A percentile compares a stretch with the other conserved stretches of the same genome.
Conservation (phyloP, 148 eudicot species). For the Diospyros lotus region DNA sequence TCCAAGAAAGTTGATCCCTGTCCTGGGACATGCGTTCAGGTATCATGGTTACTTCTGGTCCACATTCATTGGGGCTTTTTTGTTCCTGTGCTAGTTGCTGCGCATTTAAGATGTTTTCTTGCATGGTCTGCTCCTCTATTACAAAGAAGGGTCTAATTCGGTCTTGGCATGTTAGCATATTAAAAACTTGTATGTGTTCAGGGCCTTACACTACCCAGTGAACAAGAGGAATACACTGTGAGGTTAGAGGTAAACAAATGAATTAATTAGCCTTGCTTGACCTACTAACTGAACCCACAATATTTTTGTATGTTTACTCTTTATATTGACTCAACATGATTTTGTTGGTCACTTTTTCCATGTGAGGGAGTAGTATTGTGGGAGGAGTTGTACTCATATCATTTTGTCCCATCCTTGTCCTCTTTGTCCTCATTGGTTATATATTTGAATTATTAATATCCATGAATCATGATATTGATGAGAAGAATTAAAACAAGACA, state of each 20-base stretch:
- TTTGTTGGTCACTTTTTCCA: neutral
- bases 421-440: neutral
- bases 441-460: neutral
- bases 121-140: neutral
- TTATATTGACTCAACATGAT: neutral
- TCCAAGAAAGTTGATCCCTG: conserved; percentile 19
- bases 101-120: too few relatives aligned
- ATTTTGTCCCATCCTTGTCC: neutral
- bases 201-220: neutral
- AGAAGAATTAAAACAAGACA: neutral
- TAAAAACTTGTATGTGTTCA: neutral
- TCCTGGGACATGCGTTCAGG: conserved; percentile 36
- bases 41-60: conserved; percentile 10
- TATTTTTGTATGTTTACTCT: neutral
- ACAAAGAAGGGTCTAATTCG: neutral
- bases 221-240: neutral
- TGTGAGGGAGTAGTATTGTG: neutral
- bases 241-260: neutral
- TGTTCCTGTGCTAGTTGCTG: neutral
- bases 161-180: neutral
- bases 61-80: neutral
- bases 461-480: neutral
- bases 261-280: neutral
- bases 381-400: neutral
- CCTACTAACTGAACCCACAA: neutral